Evolutionary conservation across 2,329 filamentous ascomycete genomes (phyloP), one percentile per base, ranked within the genome.

Genomic region (Colletotrichum endophyticum): DNA sequence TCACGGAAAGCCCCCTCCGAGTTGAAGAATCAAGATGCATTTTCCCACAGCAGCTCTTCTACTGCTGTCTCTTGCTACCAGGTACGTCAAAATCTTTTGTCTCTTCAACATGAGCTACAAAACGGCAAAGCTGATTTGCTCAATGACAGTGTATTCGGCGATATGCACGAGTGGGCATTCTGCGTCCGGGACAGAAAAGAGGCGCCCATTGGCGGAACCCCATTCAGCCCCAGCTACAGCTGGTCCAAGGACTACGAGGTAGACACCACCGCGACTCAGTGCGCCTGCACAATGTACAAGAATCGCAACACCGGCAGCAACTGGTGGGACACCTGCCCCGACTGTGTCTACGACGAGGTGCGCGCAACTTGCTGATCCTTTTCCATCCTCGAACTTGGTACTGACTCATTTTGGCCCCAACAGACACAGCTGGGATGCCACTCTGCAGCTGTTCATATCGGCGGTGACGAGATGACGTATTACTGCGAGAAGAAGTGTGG

Each of bases 401-500:
- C 16, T 34, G 30, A 63, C 28, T 44, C 39, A 12, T 49, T 44
- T 68, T 44, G 28, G n/a, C 1, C 28, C 2, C 2, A 11, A 13
- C 28, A 59, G 44, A 32, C 73, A 6, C 69, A 59, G 12, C 19
- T 78, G 11, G n/a, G 30, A 13, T 78, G 77, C 72, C 49, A 69
- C 30, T 79, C 78, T 3, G 9, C 19, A 3, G 76, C 3, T n/a
- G 61, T 61, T 62, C 76, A 77, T 19, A 75, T 78, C 30, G 77
- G 78, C 12, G 78, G 78, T n/a, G 76, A 78, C 36, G 77, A 73
- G 44, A 28, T 76, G 12, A 59, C 36, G 25, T 75, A 78, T 36
- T 78, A 78, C 61, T 79, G 76, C 22, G 39, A 64, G 11, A 66
- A 79, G 56, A 78, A 78, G 62, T 79, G 76, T 19, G 69, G 73